Evolutionary conservation across 2,329 filamentous ascomycete genomes (phyloP), one percentile per base, ranked within the genome.

Genomic region (Diaporthe vaccinii): DNA sequence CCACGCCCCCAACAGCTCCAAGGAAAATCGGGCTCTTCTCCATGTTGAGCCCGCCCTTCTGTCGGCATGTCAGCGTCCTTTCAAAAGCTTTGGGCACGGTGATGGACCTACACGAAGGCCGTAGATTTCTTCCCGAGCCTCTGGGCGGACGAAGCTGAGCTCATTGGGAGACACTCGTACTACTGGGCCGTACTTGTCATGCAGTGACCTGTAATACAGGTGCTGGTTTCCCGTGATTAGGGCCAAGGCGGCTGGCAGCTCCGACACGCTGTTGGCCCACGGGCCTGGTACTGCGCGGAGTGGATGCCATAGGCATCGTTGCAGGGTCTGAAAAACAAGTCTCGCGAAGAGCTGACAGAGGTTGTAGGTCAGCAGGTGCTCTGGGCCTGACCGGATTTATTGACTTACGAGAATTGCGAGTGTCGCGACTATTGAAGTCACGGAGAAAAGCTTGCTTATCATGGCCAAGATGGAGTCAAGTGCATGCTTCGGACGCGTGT

Each of bases 71-170:
- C 14, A 74, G 25, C 20, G 2, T 1, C 9, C 2, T 14, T 46
- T 3, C 4, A 1, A 28, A 0, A n/a, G 3, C 15, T 0, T 20
- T 0, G 7, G 25, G 4, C 7, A 9, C 9, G 4, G 8, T 5
- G 15, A 71, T 41, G 8, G 6, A 41, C 79, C 49, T 75, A 81
- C 80, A 10, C 78, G 78, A 65, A 78, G 69, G 0, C 80, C 78
- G 31, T 81, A 81, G 6, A 82, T 82, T n/a, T 81, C 79, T 25
- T 82, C 78, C 67, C 80, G 79, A 2, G 81, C 81, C n/a, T 79
- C 73, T 39, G 78, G 75, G 15, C 76, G 76, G 65, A 78, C 77
- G 67, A 82, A 82, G 61, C 77, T 80, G n/a, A 82, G 74, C 58
- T 82, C 81, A 44, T 81, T 77, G 1, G 80, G 80, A 20, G 79